Conservation (phyloP, 257 asterid species). For the Nicotiana undulata region DNA sequence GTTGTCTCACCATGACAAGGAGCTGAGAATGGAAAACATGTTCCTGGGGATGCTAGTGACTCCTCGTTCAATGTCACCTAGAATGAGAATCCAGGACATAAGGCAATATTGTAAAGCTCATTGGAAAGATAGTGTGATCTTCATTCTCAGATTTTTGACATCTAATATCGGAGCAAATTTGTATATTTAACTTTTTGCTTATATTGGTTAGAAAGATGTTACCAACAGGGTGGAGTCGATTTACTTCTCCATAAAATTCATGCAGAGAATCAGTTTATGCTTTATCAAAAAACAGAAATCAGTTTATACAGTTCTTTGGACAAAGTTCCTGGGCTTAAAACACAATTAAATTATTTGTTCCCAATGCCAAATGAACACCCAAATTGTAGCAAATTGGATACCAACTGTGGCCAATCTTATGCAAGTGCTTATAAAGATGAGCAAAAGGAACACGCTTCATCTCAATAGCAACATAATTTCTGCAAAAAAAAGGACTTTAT, state of each 20-base stretch:
- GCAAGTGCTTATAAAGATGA: not conserved
- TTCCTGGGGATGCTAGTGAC: constrained; percentile 33
- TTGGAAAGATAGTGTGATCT: not conserved
- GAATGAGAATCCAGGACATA: constrained; percentile 22
- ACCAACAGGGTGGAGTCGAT: not conserved
- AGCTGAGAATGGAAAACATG: constrained; percentile 47
- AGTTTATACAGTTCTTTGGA: not conserved
- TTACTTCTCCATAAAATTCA: not conserved
- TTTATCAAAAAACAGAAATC: not conserved
- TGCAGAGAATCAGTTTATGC: not conserved
- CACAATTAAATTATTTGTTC: not conserved
- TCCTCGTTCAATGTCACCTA: constrained; percentile 58
- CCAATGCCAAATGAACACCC: not conserved
- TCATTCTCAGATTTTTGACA: not conserved
- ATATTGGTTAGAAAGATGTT: not conserved
- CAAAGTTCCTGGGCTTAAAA: not conserved
- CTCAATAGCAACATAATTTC: not conserved
- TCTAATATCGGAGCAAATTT: not conserved
- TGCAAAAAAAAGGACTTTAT: not conserved
- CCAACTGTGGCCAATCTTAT: not conserved
- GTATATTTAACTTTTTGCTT: not conserved
- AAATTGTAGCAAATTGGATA: not conserved
- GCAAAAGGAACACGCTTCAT: not conserved
- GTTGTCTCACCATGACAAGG: constrained; percentile 56
- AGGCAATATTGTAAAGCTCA: constrained; percentile 8